Percentiles rank a stretch among this genome's conserved stretches.
These are phyloP conservation scores for Umbelopsis sp. DNA, from an alignment of 192 early-diverging fungal genomes.

Conservation along the genomic window DNA sequence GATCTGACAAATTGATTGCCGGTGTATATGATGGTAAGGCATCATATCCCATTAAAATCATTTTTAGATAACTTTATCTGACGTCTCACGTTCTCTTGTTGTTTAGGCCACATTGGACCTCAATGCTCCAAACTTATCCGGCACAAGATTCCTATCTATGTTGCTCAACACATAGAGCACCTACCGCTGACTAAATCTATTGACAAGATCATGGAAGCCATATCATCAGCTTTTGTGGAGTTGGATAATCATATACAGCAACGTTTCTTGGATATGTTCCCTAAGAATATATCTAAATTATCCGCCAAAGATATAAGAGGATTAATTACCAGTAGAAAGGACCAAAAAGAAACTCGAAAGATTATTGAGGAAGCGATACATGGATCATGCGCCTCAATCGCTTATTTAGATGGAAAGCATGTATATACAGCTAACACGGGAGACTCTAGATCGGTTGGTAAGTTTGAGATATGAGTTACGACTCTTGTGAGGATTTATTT, in stretches of 20 bases:
- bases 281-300: conserved; percentile 41
- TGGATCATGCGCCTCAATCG: conserved; percentile 59
- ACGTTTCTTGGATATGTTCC: conserved; percentile 41
- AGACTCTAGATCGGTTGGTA: conserved; percentile 57
- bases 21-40: conserved; percentile 56
- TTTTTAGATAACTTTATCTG: not conserved
- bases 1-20: conserved; percentile 46
- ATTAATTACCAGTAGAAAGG: conserved; percentile 9
- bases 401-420: conserved; percentile 53
- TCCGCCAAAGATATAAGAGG: conserved; percentile 35
- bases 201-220: conserved; percentile 42
- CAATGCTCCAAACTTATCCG: conserved; percentile 50
- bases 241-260: conserved; percentile 50
- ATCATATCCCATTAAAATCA: not conserved
- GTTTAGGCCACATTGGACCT: conserved; percentile 50
- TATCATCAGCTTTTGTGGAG: conserved; percentile 48
- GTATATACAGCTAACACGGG: conserved; percentile 59
- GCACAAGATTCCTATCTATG: conserved; percentile 47
- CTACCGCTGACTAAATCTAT: conserved; percentile 32
- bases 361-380: conserved; percentile 43
- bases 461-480: not conserved
- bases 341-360: conserved; percentile 33
- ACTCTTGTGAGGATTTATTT: too few relatives aligned
- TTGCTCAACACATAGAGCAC: conserved; percentile 45
- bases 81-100: not conserved